Base-by-base conservation (phyloP, 495 filamentous ascomycete genomes). In the Niebla homalea region DNA sequence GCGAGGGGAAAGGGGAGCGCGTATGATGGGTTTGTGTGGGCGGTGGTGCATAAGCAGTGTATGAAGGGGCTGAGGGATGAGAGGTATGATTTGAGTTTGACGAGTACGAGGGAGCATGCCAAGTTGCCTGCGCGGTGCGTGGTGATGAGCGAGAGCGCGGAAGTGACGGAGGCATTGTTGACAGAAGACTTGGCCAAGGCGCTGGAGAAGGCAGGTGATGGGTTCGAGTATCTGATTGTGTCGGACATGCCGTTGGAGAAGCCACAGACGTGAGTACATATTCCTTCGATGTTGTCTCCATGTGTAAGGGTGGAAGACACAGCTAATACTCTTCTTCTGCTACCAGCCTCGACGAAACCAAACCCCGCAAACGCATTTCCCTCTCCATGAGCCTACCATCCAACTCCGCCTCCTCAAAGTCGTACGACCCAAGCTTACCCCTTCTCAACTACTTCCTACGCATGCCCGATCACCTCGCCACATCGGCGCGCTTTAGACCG, bases 71-170 rank as follows among this genome's bases (percentile, higher is more conserved):
- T 94, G 61, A 80, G 92, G 43, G 84, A 93, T 32, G 92, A 94
- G 47, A 83, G 93, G 57, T 98, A 96, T 65, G 92, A 98, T 67
- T 72, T 95, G 26, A 92, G 85, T 22, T 79, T 98, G 47, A 95
- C 92, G 20, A 80, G 76, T 56, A 95, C 90, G 54, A 90, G 87
- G 70, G 93, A 98, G 56, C 81, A 89, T 66, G 58, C 80, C 22
- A 94, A 89, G 70, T 77, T 97, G 7, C 93, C 92, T n/a, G 66
- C 70, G 50, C 97, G 93, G 93, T 73, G 82, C 15, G 94, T 87
- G 2, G 83, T 95, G 59, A 95, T 98, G 92, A 89, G 78, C 54
- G 92, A 98, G 74, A 94, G 81, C 62, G 88, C 89, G 22, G 93
- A 96, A 66, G 79, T 98, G 56, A 94, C 89, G n/a, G 87, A 96